Percentiles rank a stretch among this genome's conserved stretches.
These are phyloP conservation scores for Ceriops decandra DNA, from an alignment of 345 rosid genomes.

Conservation along the genomic window DNA sequence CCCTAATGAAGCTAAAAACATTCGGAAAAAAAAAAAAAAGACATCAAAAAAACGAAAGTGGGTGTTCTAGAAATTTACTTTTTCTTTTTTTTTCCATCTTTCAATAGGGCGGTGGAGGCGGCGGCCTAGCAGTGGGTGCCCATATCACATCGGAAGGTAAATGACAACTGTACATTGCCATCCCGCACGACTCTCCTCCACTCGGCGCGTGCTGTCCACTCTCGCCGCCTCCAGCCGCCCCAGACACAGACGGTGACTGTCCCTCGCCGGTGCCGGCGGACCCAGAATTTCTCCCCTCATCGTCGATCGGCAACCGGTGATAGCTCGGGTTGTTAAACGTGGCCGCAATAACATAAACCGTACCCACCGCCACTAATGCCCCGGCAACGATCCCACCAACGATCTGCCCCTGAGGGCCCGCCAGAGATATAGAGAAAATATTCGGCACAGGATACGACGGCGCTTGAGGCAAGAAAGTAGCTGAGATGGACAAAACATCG, in stretches of 20 bases:
- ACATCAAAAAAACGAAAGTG: not conserved
- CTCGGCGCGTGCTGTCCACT: slow-evolving; percentile 47
- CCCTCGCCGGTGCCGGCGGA: slow-evolving; percentile 50
- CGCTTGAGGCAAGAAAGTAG: slow-evolving; percentile 61
- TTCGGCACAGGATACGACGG: slow-evolving; percentile 43
- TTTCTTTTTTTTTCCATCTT: not conserved
- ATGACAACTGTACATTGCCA: slow-evolving; percentile 62
- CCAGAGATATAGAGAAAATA: slow-evolving; percentile 62
- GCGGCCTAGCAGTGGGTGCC: slow-evolving; percentile 66
- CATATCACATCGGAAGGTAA: slow-evolving; percentile 64
- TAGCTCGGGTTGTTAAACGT: slow-evolving; percentile 70
- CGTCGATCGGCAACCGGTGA: slow-evolving; percentile 48
- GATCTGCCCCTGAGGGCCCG: slow-evolving; percentile 93
- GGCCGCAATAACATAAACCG: slow-evolving; percentile 69
- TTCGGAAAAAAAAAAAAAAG: no score
- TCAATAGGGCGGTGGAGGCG: slow-evolving; percentile 42
- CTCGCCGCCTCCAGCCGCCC: slow-evolving; percentile 32
- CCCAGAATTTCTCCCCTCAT: slow-evolving; percentile 35
- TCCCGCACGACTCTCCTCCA: slow-evolving; percentile 48
- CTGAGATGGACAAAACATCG: slow-evolving; percentile 82
- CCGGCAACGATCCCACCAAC: slow-evolving; percentile 86
- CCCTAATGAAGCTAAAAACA: not conserved
- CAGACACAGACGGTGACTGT: slow-evolving; percentile 48
- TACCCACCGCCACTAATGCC: slow-evolving; percentile 59
- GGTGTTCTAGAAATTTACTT: not conserved